phyloP scores from a whole-genome alignment of 306 rosid species.

The Rosa chinensis region DNA sequence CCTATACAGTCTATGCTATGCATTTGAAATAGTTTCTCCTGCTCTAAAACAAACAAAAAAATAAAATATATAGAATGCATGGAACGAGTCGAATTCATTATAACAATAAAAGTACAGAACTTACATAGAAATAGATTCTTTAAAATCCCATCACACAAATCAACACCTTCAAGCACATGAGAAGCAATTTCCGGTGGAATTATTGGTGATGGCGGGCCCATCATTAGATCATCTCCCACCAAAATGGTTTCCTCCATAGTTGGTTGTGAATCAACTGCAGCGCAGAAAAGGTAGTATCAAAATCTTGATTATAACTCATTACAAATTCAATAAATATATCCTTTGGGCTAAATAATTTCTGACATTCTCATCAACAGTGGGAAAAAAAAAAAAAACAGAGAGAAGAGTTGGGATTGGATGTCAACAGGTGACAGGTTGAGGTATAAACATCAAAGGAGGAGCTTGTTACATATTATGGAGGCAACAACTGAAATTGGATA shows the following conservation, averaged over 20 bases:
- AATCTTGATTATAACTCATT: background rate
- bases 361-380: background rate
- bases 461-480: background rate
- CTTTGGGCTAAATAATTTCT: background rate
- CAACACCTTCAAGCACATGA: conserved; percentile 87
- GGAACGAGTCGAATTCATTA: background rate
- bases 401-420: background rate
- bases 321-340: background rate
- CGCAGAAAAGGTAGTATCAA: conserved; percentile 24
- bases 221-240: conserved; percentile 96
- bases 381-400: background rate
- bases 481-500: background rate
- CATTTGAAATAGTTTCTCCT: background rate
- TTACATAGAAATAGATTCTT: conserved; percentile 78
- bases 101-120: conserved; percentile 20
- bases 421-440: background rate
- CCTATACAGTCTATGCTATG: background rate
- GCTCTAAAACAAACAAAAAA: background rate
- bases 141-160: conserved; percentile 53
- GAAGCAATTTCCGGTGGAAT: conserved; percentile 93
- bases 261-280: conserved; percentile 89
- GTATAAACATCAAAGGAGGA: background rate
- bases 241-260: conserved; percentile 90
- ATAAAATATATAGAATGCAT: background rate
- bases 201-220: conserved; percentile 87